Conservation (phyloP, 2,329 filamentous ascomycete species). For the Trichoderma oligosporum region DNA sequence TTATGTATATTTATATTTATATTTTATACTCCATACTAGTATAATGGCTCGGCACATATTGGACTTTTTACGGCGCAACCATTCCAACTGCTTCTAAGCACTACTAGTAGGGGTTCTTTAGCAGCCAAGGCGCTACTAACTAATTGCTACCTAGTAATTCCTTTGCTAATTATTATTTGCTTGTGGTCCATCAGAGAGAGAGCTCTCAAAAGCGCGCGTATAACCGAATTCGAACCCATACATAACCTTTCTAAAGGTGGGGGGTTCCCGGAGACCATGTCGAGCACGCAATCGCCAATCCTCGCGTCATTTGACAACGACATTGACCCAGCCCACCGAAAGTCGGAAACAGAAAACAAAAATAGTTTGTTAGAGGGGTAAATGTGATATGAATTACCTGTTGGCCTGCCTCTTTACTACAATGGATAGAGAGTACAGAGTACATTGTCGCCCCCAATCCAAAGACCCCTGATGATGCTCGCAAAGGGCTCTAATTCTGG, state of each 20-base stretch:
- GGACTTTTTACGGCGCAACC: neutral
- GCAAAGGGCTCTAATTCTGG: too few relatives aligned
- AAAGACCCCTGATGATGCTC: too few relatives aligned
- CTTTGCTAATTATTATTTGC: too few relatives aligned
- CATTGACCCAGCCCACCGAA: neutral
- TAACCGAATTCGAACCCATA: neutral
- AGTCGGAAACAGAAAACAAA: neutral
- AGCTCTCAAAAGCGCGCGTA: too few relatives aligned
- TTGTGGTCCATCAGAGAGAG: too few relatives aligned
- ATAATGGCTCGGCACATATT: neutral
- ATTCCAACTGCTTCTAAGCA: neutral
- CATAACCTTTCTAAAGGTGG: neutral
- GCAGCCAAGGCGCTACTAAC: neutral
- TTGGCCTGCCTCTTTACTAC: too few relatives aligned
- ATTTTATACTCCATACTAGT: slow-evolving; percentile 6
- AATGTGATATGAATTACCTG: too few relatives aligned
- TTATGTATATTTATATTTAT: neutral
- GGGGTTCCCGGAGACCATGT: slow-evolving; percentile 6
- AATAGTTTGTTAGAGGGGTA: slow-evolving; percentile 14
- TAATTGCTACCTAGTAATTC: too few relatives aligned
- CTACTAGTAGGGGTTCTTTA: neutral
- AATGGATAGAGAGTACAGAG: too few relatives aligned
- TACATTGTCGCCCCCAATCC: too few relatives aligned
- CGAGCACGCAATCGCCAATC: slow-evolving; percentile 17
- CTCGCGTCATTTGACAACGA: slow-evolving; percentile 15